phyloP scores from a whole-genome alignment of 805 yeast species.

The Yamadazyma ubonensis region DNA sequence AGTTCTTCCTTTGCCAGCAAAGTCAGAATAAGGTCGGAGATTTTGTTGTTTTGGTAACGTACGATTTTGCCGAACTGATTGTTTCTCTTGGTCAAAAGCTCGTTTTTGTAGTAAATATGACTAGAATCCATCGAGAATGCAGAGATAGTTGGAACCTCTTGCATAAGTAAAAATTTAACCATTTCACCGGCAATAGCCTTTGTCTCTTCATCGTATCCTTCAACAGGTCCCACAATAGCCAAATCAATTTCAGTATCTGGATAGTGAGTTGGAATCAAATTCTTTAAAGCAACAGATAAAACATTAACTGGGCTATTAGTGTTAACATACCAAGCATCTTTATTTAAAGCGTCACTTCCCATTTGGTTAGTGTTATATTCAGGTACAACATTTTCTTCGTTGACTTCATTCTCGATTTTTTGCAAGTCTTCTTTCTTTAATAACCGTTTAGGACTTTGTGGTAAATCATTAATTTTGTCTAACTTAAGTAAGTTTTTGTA shows the following conservation, averaged over 20 bases:
- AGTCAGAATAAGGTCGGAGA: constrained; percentile 20
- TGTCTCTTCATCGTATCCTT: constrained; percentile 17
- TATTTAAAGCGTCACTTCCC: constrained; percentile 38
- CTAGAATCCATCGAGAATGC: constrained; percentile 27
- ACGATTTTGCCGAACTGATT: constrained; percentile 24
- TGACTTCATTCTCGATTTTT: constrained; percentile 8
- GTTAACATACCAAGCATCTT: constrained; percentile 34
- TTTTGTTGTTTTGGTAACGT: constrained; percentile 24
- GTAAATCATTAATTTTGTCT: constrained; percentile 7
- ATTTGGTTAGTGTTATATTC: constrained; percentile 14
- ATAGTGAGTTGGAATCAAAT: constrained; percentile 25
- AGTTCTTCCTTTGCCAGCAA: constrained; percentile 8
- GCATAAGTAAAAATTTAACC: constrained; percentile 8
- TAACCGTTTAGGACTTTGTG: constrained; percentile 7
- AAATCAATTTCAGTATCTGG: constrained; percentile 30
- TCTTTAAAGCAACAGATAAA: constrained; percentile 25
- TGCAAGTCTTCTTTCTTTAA: constrained; percentile 12
- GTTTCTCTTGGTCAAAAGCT: constrained; percentile 18
- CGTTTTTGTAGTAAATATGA: constrained; percentile 35
- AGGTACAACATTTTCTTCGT: not conserved
- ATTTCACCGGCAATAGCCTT: constrained; percentile 3
- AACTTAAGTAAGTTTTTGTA: constrained; percentile 18
- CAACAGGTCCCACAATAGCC: constrained; percentile 36
- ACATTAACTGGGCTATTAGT: constrained; percentile 24
- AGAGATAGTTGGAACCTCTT: constrained; percentile 21